Base-by-base conservation (phyloP, 2,329 filamentous ascomycete species). In the Beauveria bassiana region DNA sequence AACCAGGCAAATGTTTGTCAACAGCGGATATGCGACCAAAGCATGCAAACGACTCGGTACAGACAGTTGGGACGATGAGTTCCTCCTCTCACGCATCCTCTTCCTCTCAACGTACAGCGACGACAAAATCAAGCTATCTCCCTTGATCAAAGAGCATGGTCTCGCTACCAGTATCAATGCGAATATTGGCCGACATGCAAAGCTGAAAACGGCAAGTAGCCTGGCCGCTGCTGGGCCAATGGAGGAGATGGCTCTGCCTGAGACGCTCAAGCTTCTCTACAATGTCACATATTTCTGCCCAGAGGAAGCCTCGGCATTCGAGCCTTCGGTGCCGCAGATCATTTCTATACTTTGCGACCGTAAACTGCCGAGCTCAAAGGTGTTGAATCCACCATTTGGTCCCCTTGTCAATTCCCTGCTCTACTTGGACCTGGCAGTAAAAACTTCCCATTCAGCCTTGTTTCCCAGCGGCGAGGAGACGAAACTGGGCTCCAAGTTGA, bases 231-330 rank as follows among this genome's bases (percentile, higher is more conserved):
- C 66, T 14, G 76, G 84, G 47, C 81, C 83, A 0, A 89, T 93
- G 81, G 86, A 89, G 65, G 86, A 89, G 62, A 86, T 93, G 84
- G 91, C 93, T 0, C 79, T 98, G 43, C 81, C 81, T 9, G 93
- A 98, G 73, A 93, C 89, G 0, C 77, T 95, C 55, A 97, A 96
- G 70, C 80, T 98, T 46, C 76, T 96, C 57, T 98, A 96, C 79
- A 97, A 97, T 73, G 80, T 96, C 59, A 89, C 89, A 1, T 87
- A 93, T 68, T 86, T 87, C 68, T 88, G 87, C 66, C 84, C 86
- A 4, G 80, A 86, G 47, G 79, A 87, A 28, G 74, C 77, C 5
- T 72, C 78, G 0, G 75, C 79, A 0, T 96, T 97, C 70, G 85
- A 85, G 1, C 77, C 82, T 24, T 85, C 88, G 3, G 81, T 96